Base-by-base conservation (phyloP, 2,329 filamentous ascomycete genomes). In the Ophiocordyceps polyrhachis-furcata region DNA sequence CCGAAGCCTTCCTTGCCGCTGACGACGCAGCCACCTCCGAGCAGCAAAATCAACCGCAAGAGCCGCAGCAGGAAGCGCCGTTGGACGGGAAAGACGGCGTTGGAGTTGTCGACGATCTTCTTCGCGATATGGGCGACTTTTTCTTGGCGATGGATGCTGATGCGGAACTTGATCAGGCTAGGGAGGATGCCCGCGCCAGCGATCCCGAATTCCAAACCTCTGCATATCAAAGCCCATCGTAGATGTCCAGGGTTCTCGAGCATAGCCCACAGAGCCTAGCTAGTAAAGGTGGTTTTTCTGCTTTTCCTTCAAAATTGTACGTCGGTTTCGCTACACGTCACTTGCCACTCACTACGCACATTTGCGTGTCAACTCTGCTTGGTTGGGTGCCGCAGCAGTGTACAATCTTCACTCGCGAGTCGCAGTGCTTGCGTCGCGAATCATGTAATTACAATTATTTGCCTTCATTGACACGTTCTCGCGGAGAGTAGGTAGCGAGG, bases 41-140 rank as follows among this genome's bases (percentile, higher is more conserved):
- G 21, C 50, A 48, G 23, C 46, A 45, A 21, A 42, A 37, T 15
- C 15, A 38, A 51, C 54, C 17, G 8, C 38, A 15, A 53, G 49
- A 28, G 21, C 21, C 21, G 28, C 49, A 47, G 23, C 46, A 46
- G 25, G 42, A 37, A 12, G 15, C 37, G 51, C 54, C 19, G n/a
- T 9, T 14, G 52, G 49, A 17, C 54, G 58, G 42, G 59, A 63
- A 57, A 58, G 12, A 47, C 58, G 40, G 59, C 3, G 35, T 17
- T n/a, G 15, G 63, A 43, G 54, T 62, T 50, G 56, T 61, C 3
- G 58, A 62, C 29, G 60, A 64, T 32, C 52, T 64, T 41, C 57
- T 63, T 45, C 52, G 55, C 12, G 60, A 62, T 44, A 60, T 64
- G 54, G 54, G 55, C 28, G 60, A 61, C 41, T 54, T 62, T 42